Conservation (phyloP, 306 rosid genomes). For the Castanospermum australe region DNA sequence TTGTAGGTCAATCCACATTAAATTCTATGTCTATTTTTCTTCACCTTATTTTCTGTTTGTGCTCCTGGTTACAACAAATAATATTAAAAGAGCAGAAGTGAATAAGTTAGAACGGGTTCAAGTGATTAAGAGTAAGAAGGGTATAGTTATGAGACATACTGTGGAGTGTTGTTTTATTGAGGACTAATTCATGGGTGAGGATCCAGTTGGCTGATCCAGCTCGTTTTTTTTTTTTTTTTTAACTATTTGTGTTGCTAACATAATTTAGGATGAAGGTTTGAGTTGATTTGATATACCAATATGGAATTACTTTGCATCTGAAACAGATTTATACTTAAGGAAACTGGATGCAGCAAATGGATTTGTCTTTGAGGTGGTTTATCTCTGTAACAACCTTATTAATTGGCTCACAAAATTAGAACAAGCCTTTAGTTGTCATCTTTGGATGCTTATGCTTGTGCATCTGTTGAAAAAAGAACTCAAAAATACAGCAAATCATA, state of each 20-base stretch:
- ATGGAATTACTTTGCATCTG: neutral
- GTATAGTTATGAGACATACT: neutral
- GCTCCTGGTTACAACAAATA: neutral
- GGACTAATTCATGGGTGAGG: constrained; percentile 13
- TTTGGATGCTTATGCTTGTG: neutral
- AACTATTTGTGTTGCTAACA: neutral
- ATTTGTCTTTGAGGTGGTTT: neutral
- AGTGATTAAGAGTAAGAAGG: neutral
- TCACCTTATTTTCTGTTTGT: neutral
- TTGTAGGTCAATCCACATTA: too few species aligned
- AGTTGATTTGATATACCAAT: neutral
- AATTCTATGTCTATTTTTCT: neutral
- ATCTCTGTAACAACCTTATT: neutral
- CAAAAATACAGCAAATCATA: neutral
- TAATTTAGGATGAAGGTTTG: neutral
- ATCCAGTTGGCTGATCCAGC: neutral
- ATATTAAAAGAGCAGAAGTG: neutral
- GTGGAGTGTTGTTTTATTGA: neutral
- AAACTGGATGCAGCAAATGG: neutral
- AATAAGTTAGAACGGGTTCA: neutral
- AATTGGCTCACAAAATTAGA: neutral
- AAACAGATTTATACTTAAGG: neutral
- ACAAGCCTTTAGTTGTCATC: neutral
- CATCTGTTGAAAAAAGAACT: neutral
- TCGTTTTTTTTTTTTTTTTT: neutral